Conservation (phyloP, 305 asterid genomes). For the Ruellia speciosa region DNA sequence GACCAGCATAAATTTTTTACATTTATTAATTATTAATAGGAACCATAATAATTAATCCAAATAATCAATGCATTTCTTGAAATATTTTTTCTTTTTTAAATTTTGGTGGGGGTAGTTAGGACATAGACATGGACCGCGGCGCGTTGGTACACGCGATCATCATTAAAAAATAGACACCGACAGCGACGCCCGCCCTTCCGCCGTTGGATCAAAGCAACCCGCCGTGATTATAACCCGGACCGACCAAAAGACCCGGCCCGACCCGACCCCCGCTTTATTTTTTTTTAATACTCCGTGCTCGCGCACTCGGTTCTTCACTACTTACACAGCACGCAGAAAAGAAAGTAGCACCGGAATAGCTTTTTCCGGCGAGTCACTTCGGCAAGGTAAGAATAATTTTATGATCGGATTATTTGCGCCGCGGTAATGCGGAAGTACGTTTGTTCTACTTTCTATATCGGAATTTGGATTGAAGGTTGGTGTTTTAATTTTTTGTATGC, state of each 20-base stretch:
- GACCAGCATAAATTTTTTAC: no score
- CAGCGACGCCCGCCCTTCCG: conserved; percentile 31
- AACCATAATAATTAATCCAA: no score
- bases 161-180: neutral
- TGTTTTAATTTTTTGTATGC: conserved; percentile 5
- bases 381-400: no score
- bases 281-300: neutral
- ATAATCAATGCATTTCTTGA: no score
- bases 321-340: neutral
- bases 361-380: no score
- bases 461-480: neutral
- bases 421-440: no score
- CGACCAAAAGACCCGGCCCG: conserved; percentile 30
- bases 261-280: neutral
- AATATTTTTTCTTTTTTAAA: no score
- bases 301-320: neutral
- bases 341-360: no score
- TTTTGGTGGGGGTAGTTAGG: conserved; percentile 17
- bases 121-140: conserved; percentile 18
- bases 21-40: no score
- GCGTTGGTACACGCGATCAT: neutral
- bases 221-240: neutral
- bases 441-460: no score
- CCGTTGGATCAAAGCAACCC: conserved; percentile 40
- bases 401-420: no score